Evolutionary conservation across 2,329 filamentous ascomycete genomes (phyloP), one percentile per base, ranked within the genome.

Genomic region (Aureobasidium vineae): DNA sequence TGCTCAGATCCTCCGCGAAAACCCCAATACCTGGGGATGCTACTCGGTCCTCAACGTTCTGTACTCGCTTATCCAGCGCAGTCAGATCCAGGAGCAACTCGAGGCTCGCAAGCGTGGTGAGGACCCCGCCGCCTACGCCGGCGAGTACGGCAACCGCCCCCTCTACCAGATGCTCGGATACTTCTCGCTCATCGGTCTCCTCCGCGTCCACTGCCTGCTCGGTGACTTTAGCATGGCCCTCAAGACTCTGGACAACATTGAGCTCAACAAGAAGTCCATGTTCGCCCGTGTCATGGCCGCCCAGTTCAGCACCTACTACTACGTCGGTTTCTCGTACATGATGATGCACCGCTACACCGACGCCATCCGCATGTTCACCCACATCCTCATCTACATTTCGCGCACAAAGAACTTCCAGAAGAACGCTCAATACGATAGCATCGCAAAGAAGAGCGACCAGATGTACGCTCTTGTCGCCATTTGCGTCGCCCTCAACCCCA

Each of bases 341-440:
- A 99, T 99, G 95, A 96, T 98, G 91, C 92, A 95, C 83, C 91
- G 95, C 78, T 99, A 99, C 79, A 91, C 92, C 80, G 95, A 99
- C 81, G 95, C 95, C 79, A 97, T 99, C 83, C 92, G 94, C 85
- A 97, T 97, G 90, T 99, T 99, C 88, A 96, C 91, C 85, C 95
- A 99, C 86, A 99, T 99, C 80, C 88, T 99, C 74, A 90, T 99
- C 82, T 99, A 98, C 82, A 93, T 99, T 72, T 97, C 92, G 73
- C 86, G 95, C 75, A 99, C 95, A 77, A 99, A 99, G 90, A 98
- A 98, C 86, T 98, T 98, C 88, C 95, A 99, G 83, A 99, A 98
- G 88, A 96, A 93, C 79, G 90, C 91, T 33, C 90, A 97, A 83
- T 98, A 97, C 83, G 95, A 99, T 80, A 96, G 92, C 70, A 97